A percentile compares a stretch with the other conserved stretches of the same genome.
Evolutionary conservation across 164 flowering plant species (phyloP).

Genomic region (Magnolia sinica): DNA sequence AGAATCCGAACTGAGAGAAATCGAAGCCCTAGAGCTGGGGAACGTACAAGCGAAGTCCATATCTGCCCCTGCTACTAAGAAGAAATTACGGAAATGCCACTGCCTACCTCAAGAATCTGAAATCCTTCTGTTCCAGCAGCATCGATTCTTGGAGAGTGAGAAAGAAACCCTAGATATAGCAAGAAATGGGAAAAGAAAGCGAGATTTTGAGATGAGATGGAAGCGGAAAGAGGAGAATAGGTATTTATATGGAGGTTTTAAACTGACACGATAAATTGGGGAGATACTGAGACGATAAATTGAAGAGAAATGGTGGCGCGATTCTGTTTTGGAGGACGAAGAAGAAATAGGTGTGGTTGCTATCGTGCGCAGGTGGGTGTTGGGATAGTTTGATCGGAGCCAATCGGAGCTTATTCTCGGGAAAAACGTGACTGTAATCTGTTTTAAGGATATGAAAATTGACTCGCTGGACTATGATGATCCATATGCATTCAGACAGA

Average conservation of each 20-base stretch:
- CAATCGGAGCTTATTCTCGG: not conserved
- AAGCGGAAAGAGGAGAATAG: too few species aligned
- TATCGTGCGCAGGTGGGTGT: constrained; percentile 1
- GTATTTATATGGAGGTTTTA: not conserved
- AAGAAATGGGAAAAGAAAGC: not conserved
- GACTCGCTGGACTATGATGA: not conserved
- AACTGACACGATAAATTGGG: not conserved
- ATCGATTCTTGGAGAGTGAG: not conserved
- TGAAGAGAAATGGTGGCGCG: not conserved
- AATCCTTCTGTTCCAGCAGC: too few species aligned
- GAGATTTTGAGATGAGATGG: not conserved
- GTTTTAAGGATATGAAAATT: not conserved
- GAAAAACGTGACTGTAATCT: not conserved
- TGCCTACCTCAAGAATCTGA: not conserved
- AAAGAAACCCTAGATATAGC: not conserved
- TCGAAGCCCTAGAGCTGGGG: constrained; percentile 21
- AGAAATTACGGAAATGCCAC: constrained; percentile 2
- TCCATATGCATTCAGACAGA: not conserved
- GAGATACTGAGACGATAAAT: not conserved
- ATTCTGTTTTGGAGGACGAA: not conserved
- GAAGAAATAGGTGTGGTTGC: not conserved
- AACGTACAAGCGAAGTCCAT: constrained; percentile 60
- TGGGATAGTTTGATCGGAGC: not conserved
- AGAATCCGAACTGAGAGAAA: constrained; percentile 18
- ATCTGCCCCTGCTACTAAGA: constrained; percentile 5